A percentile compares a stretch with the other conserved stretches of the same genome.
phyloP scores from a whole-genome alignment of 148 eudicot genomes.

The Pharnaceum exiguum region DNA sequence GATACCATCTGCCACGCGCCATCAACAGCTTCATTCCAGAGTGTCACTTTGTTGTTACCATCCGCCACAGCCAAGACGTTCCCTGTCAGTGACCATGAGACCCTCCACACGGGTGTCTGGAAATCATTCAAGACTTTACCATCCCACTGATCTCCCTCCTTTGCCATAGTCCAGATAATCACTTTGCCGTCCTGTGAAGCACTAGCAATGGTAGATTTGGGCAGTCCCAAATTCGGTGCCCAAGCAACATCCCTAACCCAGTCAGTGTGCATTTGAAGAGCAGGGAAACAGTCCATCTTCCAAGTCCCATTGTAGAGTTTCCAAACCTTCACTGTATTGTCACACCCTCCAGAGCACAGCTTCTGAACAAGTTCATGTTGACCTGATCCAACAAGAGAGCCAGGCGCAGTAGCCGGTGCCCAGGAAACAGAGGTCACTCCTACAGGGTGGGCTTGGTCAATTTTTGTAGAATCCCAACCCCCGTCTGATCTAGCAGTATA shows the following conservation, averaged over 20 bases:
- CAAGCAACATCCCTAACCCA: constrained; percentile 94
- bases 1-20: constrained; percentile 85
- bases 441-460: constrained; percentile 92
- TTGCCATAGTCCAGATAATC: constrained; percentile 77
- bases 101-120: constrained; percentile 88
- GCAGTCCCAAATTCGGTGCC: constrained; percentile 97
- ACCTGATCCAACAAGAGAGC: constrained; percentile 72
- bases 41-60: constrained; percentile 69
- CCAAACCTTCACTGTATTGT: constrained; percentile 90
- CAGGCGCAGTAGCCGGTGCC: constrained; percentile 86
- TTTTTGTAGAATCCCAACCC: constrained; percentile 65
- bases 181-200: constrained; percentile 91
- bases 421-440: constrained; percentile 93
- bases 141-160: constrained; percentile 89
- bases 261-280: constrained; percentile 77
- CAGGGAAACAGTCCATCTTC: constrained; percentile 96
- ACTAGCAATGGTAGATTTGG: constrained; percentile 89
- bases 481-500: constrained; percentile 34
- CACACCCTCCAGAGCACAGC: constrained; percentile 91
- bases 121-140: constrained; percentile 84
- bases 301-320: constrained; percentile 68
- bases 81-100: constrained; percentile 92
- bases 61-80: constrained; percentile 92
- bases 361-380: constrained; percentile 63
- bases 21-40: constrained; percentile 95